Evolutionary conservation across 768 basidiomycete genomes (phyloP), one percentile per base, ranked within the genome.

Genomic region (Pisolithus microcarpus): DNA sequence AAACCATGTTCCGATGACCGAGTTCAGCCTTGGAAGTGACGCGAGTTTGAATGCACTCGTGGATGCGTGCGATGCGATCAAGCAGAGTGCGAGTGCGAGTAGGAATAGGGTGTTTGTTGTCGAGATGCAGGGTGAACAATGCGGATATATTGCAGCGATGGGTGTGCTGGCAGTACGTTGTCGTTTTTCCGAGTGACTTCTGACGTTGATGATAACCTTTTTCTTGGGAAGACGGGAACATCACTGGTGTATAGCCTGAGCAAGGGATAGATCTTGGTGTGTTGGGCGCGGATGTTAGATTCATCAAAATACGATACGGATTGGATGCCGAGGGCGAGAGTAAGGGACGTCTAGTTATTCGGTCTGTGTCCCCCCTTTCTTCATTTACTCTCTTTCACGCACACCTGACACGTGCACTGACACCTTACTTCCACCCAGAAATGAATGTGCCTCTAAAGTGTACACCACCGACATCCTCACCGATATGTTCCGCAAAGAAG

Each of bases 21-120:
- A 98, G 65, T 91, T 89, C 70, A 94, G 91, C 65, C 71, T 99
- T 53, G 96, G 96, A 43, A 87, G 85, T 58, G 96, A 99, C 64
- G 98, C 96, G n/a, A 90, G 88, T 66, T 73, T 99, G 75, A 99
- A 98, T 66, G 93, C 94, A 2, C 75, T 99, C 28, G 93, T 98
- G 48, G 91, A 94, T 54, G 96, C 96, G 6, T 98, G 95, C 64
- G 96, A 99, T 69, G 85, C 94, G 39, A 97, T 99, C 71, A 96
- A 94, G 72, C 96, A 99, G 75, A 94, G 91, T 62, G 96, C 96
- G 9, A 89, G 89, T 50, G 95, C 96, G 5, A 96, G 92, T 63
- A 70, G 96, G 55, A 93, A 98, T 67, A 23, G 4, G n/a, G n/a
- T n/a, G n/a, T n/a, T n/a, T n/a, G n/a, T n/a, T n/a, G n/a, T n/a